These are phyloP conservation scores for Aspergillus transmontanensis DNA, from an alignment of 2,329 filamentous ascomycete genomes.

Conservation along the genomic window DNA sequence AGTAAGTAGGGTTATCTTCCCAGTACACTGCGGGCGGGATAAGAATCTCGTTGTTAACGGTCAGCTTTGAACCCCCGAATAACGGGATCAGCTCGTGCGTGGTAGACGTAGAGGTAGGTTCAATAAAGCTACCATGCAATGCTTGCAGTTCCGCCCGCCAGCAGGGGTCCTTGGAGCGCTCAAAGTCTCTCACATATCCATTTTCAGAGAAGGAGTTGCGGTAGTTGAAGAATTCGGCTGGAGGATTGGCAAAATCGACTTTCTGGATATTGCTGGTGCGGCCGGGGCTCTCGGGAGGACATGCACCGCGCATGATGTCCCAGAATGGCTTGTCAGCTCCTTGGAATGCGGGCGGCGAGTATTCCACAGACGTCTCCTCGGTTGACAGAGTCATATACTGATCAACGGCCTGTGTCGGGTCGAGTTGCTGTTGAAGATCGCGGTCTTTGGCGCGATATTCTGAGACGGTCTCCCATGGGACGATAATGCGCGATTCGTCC, in stretches of 20 bases:
- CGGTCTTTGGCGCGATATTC: background rate
- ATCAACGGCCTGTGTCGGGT: background rate
- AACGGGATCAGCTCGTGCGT: constrained; percentile 50
- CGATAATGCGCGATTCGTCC: constrained; percentile 52
- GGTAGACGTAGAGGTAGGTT: constrained; percentile 48
- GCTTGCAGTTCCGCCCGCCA: constrained; percentile 48
- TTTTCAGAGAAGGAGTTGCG: background rate
- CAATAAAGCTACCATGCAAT: constrained; percentile 52
- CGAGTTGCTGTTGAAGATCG: background rate
- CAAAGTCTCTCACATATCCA: background rate
- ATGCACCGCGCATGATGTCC: background rate
- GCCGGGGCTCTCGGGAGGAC: background rate
- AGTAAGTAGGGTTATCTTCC: constrained; percentile 37
- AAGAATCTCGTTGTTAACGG: constrained; percentile 56
- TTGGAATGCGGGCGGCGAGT: background rate
- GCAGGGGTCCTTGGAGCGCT: constrained; percentile 45
- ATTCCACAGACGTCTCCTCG: background rate
- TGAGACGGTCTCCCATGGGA: constrained; percentile 43
- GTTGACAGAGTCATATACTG: background rate
- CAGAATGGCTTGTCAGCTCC: background rate
- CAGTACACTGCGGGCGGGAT: constrained; percentile 55
- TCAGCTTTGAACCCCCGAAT: constrained; percentile 54
- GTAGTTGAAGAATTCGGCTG: background rate
- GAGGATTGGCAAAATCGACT: background rate
- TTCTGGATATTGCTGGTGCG: background rate